Evolutionary conservation across 805 yeast species (phyloP), one percentile per base, ranked within the genome.

Genomic region (Candida ficus): DNA sequence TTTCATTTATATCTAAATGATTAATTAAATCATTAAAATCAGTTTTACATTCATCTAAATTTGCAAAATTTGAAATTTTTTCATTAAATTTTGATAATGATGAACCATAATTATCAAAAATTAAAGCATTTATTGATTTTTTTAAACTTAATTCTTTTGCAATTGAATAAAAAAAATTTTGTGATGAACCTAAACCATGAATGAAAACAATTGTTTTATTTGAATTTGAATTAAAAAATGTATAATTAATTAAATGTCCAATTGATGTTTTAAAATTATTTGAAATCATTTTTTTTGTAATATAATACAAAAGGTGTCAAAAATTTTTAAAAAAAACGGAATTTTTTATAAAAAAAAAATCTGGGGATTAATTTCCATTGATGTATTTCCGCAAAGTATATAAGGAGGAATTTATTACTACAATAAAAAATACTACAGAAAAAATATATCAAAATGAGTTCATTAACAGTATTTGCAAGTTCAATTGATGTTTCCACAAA

Each of bases 141-240:
- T 20, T 21, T 19, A 17, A 13, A 21, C 13, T 25, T 20, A 40
- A 10, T 7, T 29, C 39, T 32, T 35, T 35, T 7, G 43, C 43
- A 19, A 40, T 35, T 11, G 43, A 16, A 21, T 40, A 40, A 33
- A 31, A 40, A 14, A 14, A 40, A 28, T 40, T 40, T 29, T 40
- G 43, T 2, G 43, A 40, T 13, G 43, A 40, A 3, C 43, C 43
- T 9, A 40, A 34, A n/a, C 43, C 43, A 22, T 40, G 43, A 18
- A 40, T 20, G 20, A 40, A 40, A 11, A 40, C 39, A 5, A 19
- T 10, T 12, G 31, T 18, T 10, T 21, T 19, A 4, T 29, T 30
- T 11, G 38, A 9, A 5, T 21, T 11, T 1, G 31, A 38, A 7
- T 7, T 17, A 23, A 39, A 39, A 9, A 26, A 14, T 4, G 43